phyloP scores from a whole-genome alignment of 2,329 filamentous ascomycete genomes.

The Sporothrix brasiliensis region DNA sequence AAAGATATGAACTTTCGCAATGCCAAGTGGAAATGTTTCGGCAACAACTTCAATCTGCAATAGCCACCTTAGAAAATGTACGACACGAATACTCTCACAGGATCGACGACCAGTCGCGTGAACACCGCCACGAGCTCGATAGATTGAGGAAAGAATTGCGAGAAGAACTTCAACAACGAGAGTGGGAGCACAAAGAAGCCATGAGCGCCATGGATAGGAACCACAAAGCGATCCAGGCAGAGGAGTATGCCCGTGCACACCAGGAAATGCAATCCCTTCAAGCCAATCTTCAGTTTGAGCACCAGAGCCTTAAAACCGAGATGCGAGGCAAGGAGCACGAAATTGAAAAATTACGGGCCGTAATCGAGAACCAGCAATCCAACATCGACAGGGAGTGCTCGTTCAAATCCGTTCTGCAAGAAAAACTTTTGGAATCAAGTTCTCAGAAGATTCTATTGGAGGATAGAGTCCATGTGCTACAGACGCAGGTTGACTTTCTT shows the following conservation, averaged over 20 bases:
- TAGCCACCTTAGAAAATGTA: slow-evolving; percentile 48
- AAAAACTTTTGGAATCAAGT: slow-evolving; percentile 60
- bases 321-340: slow-evolving; percentile 59
- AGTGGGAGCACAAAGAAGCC: slow-evolving; percentile 67
- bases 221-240: slow-evolving; percentile 66
- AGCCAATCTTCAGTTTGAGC: slow-evolving; percentile 54
- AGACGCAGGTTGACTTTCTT: slow-evolving; percentile 82
- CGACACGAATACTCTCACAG: slow-evolving; percentile 53
- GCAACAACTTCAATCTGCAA: slow-evolving; percentile 53
- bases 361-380: slow-evolving; percentile 51
- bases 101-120: slow-evolving; percentile 57
- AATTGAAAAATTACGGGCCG: slow-evolving; percentile 52
- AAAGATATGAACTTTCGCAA: slow-evolving; percentile 57
- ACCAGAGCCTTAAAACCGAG: slow-evolving; percentile 53
- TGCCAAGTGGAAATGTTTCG: slow-evolving; percentile 61
- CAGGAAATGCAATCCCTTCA: slow-evolving; percentile 69
- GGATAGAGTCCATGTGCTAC: slow-evolving; percentile 72
- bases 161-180: slow-evolving; percentile 60
- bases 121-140: slow-evolving; percentile 60
- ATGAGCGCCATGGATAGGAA: slow-evolving; percentile 65
- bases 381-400: slow-evolving; percentile 66
- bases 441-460: slow-evolving; percentile 69
- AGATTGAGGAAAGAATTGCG: slow-evolving; percentile 55
- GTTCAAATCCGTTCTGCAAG: slow-evolving; percentile 58
- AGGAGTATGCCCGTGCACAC: slow-evolving; percentile 60